A percentile compares a stretch with the other conserved stretches of the same genome.
phyloP scores from a whole-genome alignment of 768 basidiomycete species.

The Boletus sp. region DNA sequence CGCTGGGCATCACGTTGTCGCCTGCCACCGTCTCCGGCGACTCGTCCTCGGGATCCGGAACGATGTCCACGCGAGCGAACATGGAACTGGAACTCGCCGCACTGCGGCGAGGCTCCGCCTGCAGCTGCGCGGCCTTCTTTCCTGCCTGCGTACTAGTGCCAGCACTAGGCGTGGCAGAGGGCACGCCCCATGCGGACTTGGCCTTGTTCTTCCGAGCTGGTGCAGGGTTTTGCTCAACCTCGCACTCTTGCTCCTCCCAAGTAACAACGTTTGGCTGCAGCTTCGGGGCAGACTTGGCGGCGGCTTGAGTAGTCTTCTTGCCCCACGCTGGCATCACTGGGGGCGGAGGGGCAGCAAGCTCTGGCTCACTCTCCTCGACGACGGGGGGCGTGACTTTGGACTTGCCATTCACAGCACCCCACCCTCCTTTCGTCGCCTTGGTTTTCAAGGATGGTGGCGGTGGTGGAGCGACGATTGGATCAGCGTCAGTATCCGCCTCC shows the following conservation, averaged over 20 bases:
- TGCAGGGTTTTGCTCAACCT: neutral
- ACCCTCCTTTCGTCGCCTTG: conserved; percentile 12
- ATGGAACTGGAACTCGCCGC: conserved; percentile 7
- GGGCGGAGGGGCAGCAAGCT: neutral
- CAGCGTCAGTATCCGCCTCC: conserved; percentile 27
- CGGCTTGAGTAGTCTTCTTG: conserved; percentile 10
- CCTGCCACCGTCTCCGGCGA: neutral
- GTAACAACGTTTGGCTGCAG: conserved; percentile 19
- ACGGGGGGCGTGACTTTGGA: conserved; percentile 14
- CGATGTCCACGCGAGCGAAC: conserved; percentile 11
- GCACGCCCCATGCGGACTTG: conserved; percentile 16
- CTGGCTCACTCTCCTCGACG: conserved; percentile 12
- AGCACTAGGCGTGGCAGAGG: neutral
- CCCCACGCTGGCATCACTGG: conserved; percentile 8
- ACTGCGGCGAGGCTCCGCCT: conserved; percentile 6
- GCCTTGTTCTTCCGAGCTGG: conserved; percentile 12
- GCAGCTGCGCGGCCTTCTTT: conserved; percentile 14
- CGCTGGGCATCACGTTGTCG: conserved; percentile 4
- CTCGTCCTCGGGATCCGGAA: conserved; percentile 15
- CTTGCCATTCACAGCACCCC: conserved; percentile 22
- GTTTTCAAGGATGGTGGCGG: conserved; percentile 12
- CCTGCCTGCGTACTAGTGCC: conserved; percentile 5
- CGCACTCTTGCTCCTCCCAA: conserved; percentile 22
- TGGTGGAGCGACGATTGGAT: conserved; percentile 13
- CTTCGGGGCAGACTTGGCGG: conserved; percentile 2